phyloP scores from a whole-genome alignment of 352 stramenopile species.

The Saprolegnia parasitica region DNA sequence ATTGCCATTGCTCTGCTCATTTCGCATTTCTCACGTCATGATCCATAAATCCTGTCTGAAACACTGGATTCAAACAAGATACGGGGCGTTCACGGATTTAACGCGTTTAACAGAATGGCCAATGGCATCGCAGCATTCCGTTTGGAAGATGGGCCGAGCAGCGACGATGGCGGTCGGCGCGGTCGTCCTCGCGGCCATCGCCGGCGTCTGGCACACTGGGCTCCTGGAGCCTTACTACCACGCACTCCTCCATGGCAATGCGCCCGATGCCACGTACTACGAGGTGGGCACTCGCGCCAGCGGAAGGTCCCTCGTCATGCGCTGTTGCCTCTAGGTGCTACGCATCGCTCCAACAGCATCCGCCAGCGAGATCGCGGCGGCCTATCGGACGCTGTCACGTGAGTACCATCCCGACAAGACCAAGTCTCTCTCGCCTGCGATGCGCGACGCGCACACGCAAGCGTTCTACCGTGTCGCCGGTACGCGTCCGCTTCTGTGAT shows the following conservation, averaged over 20 bases:
- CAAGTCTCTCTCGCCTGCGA: not conserved
- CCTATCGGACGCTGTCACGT: not conserved
- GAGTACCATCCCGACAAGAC: conserved; percentile 1
- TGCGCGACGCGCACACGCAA: not conserved
- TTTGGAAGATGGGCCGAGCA: not conserved
- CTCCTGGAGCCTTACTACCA: not conserved
- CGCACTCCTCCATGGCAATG: not conserved
- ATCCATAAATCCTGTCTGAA: no score
- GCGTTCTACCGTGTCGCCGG: not conserved
- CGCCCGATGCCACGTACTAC: not conserved
- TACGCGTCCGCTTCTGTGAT: not conserved
- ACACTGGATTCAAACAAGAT: no score
- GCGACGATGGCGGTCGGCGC: not conserved
- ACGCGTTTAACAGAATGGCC: not conserved
- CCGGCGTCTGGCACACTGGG: not conserved
- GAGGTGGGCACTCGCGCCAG: not conserved
- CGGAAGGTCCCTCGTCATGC: no score
- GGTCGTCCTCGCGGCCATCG: not conserved
- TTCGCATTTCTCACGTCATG: no score
- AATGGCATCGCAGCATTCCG: not conserved
- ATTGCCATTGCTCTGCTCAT: no score
- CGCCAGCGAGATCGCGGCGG: not conserved
- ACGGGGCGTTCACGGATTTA: not conserved
- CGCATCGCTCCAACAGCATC: not conserved
- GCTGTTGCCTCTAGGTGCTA: not conserved